Evolutionary conservation across 495 filamentous ascomycete genomes (phyloP).

Genomic region (Neurospora sp.): DNA sequence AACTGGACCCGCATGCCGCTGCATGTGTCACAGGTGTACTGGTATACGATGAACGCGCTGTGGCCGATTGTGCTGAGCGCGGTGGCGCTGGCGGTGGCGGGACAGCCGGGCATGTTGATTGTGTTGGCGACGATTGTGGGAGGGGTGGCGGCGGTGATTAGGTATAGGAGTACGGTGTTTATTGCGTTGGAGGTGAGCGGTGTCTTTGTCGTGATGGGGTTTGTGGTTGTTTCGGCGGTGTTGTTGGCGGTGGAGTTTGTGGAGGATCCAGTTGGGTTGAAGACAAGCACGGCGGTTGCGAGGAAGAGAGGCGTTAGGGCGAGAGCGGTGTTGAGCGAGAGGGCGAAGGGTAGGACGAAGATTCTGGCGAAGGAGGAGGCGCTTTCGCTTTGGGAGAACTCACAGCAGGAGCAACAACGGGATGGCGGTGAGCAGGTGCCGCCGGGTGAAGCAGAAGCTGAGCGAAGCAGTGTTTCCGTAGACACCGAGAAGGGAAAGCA

Average conservation of each 20-base stretch:
- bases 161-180: constrained; percentile 16
- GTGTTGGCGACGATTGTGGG: neutral
- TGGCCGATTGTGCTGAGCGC: constrained; percentile 3
- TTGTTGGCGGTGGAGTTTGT: constrained; percentile 12
- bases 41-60: constrained; percentile 2
- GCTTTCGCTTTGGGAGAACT: neutral
- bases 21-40: constrained; percentile 5
- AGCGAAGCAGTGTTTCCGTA: neutral
- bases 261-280: constrained; percentile 7
- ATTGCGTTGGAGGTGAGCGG: constrained; percentile 22
- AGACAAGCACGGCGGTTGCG: constrained; percentile 1
- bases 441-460: neutral
- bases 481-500: neutral
- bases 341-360: neutral
- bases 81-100: constrained; percentile 1
- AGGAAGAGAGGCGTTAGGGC: neutral
- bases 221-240: neutral
- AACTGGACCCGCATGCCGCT: constrained; percentile 5
- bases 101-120: constrained; percentile 12
- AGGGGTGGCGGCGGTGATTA: constrained; percentile 7
- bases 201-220: constrained; percentile 14
- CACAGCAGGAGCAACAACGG: neutral
- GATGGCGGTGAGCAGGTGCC: neutral
- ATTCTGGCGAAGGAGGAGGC: neutral
- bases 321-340: neutral